These are phyloP conservation scores for Penstemon barbatus DNA, from an alignment of 257 asterid genomes.

Conservation along the genomic window DNA sequence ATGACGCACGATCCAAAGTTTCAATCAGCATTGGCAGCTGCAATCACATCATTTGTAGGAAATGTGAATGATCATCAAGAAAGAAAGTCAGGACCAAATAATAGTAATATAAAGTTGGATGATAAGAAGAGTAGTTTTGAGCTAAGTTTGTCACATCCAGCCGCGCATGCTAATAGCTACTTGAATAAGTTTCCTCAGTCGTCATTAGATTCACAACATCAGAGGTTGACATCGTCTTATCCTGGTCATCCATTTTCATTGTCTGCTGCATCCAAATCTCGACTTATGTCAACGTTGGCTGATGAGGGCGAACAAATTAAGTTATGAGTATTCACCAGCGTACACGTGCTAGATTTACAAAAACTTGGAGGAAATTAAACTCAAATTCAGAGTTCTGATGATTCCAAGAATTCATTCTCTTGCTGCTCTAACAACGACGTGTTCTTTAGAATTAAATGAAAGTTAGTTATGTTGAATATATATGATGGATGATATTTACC, in stretches of 20 bases:
- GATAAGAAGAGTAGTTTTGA: not conserved
- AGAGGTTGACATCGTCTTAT: not conserved
- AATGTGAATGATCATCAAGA: constrained; percentile 24
- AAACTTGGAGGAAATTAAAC: too few relatives aligned
- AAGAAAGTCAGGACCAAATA: constrained; percentile 27
- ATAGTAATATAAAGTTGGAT: not conserved
- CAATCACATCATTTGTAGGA: constrained; percentile 41
- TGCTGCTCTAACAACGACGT: too few relatives aligned
- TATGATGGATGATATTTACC: not conserved
- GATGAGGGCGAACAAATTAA: constrained; percentile 28
- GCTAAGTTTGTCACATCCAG: constrained; percentile 30
- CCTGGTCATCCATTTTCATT: constrained; percentile 27
- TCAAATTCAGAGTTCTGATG: too few relatives aligned
- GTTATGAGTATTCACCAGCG: constrained; percentile 13
- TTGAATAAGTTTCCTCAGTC: constrained; percentile 30
- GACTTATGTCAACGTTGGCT: constrained; percentile 16
- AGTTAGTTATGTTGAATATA: not conserved
- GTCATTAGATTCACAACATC: constrained; percentile 22
- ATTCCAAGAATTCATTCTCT: too few relatives aligned
- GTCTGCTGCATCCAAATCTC: constrained; percentile 25
- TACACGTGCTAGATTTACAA: too few relatives aligned
- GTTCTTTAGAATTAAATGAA: not conserved
- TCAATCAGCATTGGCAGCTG: constrained; percentile 46
- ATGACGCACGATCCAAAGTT: constrained; percentile 37
- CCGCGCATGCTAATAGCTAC: constrained; percentile 29